Conservation (phyloP, 805 yeast genomes). For the Yarrowia deformans region DNA sequence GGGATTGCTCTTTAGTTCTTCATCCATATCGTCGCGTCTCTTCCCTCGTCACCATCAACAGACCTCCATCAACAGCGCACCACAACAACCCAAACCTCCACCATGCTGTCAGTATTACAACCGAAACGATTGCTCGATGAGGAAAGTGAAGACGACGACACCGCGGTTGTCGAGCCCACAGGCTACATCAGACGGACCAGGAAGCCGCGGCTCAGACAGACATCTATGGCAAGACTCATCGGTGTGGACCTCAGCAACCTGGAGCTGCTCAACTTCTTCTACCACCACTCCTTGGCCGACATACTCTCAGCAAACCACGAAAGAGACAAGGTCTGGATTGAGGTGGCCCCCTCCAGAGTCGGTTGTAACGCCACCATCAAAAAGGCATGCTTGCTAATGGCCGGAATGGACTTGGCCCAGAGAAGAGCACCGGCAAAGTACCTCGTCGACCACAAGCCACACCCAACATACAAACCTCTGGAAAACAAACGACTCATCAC, state of each 20-base stretch:
- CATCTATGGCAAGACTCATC: conserved; percentile 14
- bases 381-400: conserved; percentile 4
- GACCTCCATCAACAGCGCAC: not conserved
- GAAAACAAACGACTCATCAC: not conserved
- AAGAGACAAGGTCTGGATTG: conserved; percentile 8
- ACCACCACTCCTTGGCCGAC: conserved; percentile 15
- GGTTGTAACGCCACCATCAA: not conserved
- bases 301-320: conserved; percentile 3
- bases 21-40: no score
- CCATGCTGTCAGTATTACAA: not conserved
- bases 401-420: conserved; percentile 13
- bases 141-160: not conserved
- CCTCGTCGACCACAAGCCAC: not conserved
- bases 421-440: conserved; percentile 9
- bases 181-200: not conserved
- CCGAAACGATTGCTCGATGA: not conserved
- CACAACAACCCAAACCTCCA: not conserved
- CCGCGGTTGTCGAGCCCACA: not conserved
- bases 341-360: not conserved
- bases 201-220: conserved; percentile 1
- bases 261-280: conserved; percentile 21
- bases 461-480: not conserved
- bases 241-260: conserved; percentile 12
- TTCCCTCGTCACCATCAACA: no score
- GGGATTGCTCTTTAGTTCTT: no score